Evolutionary conservation across 306 rosid species (phyloP).

Genomic region (Trifolium dubium): DNA sequence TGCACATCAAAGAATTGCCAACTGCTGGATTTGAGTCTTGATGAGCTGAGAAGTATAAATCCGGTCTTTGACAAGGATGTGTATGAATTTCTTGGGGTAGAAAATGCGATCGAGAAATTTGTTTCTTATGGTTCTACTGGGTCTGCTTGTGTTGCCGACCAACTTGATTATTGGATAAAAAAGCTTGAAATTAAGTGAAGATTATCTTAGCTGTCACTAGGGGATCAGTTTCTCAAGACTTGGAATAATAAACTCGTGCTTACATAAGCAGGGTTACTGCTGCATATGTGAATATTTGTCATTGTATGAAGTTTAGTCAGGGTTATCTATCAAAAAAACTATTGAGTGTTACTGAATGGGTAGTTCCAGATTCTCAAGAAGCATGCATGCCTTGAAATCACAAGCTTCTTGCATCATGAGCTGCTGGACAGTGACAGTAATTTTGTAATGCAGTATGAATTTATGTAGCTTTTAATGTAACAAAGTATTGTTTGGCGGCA

Average conservation of each 20-base stretch:
- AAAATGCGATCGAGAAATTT: constrained; percentile 78
- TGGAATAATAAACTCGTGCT: not conserved
- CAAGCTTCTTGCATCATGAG: constrained; percentile 17
- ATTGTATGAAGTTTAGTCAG: not conserved
- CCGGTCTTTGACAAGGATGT: constrained; percentile 74
- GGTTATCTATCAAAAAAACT: not conserved
- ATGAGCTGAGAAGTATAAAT: constrained; percentile 70
- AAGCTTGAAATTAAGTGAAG: constrained; percentile 58
- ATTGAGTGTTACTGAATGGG: constrained; percentile 20
- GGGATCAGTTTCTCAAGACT: not conserved
- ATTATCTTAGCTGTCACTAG: not conserved
- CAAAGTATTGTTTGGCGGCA: too few relatives aligned
- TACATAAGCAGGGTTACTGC: constrained; percentile 1
- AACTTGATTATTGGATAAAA: constrained; percentile 65
- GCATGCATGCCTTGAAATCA: constrained; percentile 13
- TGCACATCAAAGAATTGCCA: constrained; percentile 71
- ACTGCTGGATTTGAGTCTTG: constrained; percentile 70
- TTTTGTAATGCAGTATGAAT: not conserved
- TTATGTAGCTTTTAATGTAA: not conserved
- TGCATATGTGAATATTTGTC: constrained; percentile 12
- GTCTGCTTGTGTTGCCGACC: constrained; percentile 78
- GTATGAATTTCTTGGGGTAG: constrained; percentile 86
- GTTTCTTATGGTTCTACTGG: constrained; percentile 94
- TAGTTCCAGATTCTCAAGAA: constrained; percentile 18
- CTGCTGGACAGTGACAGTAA: constrained; percentile 27